Evolutionary conservation across 1,284 basidiomycete species (phyloP).

Genomic region (Cutaneotrichosporon sp.): DNA sequence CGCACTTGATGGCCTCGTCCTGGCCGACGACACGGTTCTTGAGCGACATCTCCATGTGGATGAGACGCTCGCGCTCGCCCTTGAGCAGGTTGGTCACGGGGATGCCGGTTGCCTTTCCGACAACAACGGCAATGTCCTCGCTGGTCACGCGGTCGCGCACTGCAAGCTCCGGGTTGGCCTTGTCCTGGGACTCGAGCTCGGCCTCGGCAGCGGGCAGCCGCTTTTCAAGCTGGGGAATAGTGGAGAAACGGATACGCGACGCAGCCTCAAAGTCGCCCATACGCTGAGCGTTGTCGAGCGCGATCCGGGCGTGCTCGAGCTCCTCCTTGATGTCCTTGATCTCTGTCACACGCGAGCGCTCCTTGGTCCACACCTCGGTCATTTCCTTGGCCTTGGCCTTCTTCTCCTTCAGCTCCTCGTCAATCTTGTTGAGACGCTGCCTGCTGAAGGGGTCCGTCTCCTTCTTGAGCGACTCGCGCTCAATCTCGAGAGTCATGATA

Average conservation of each 20-base stretch:
- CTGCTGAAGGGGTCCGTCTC: constrained; percentile 77
- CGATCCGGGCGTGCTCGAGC: constrained; percentile 77
- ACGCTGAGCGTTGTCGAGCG: constrained; percentile 81
- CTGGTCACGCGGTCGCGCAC: constrained; percentile 81
- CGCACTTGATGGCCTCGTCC: constrained; percentile 70
- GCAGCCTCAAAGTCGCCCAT: constrained; percentile 77
- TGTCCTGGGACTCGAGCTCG: constrained; percentile 57
- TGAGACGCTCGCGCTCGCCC: constrained; percentile 81
- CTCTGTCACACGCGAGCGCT: constrained; percentile 67
- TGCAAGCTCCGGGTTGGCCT: constrained; percentile 55
- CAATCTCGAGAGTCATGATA: constrained; percentile 82
- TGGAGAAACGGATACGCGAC: constrained; percentile 71
- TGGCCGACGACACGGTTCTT: constrained; percentile 77
- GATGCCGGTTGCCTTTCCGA: constrained; percentile 85
- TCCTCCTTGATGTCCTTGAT: constrained; percentile 70
- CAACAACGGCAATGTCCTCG: constrained; percentile 80
- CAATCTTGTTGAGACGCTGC: constrained; percentile 62
- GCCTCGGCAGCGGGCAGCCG: constrained; percentile 59
- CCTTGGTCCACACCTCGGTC: constrained; percentile 67
- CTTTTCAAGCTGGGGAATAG: constrained; percentile 72
- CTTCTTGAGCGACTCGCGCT: constrained; percentile 81
- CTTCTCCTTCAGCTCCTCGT: constrained; percentile 58
- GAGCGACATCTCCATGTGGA: constrained; percentile 85
- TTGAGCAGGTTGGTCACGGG: constrained; percentile 83
- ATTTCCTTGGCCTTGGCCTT: constrained; percentile 63